A percentile compares a stretch with the other conserved stretches of the same genome.
Evolutionary conservation across 2,329 filamentous ascomycete genomes (phyloP).

Genomic region (Chrysosporium queenslandicum): DNA sequence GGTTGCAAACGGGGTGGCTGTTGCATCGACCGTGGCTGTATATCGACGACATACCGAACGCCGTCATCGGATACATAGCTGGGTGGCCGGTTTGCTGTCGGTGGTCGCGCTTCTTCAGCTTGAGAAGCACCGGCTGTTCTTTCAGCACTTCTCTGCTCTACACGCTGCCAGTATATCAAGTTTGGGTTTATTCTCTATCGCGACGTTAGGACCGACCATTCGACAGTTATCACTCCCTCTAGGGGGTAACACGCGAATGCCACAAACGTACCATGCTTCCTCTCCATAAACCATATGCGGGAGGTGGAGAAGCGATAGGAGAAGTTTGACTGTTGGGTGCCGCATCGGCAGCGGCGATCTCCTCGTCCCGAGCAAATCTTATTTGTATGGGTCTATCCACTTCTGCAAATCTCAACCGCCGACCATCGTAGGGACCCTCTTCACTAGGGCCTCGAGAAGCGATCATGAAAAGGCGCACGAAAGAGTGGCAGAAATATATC

Average conservation of each 20-base stretch:
- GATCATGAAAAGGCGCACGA: slow-evolving; percentile 63
- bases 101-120: slow-evolving; percentile 19
- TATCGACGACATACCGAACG: slow-evolving; percentile 60
- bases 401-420: slow-evolving; percentile 55
- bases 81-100: slow-evolving; percentile 50
- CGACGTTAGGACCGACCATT: background rate
- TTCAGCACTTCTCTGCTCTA: slow-evolving; percentile 25
- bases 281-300: slow-evolving; percentile 77
- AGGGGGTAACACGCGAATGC: background rate
- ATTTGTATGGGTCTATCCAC: slow-evolving; percentile 67
- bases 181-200: slow-evolving; percentile 64
- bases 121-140: background rate
- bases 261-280: slow-evolving; percentile 64
- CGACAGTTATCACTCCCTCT: background rate
- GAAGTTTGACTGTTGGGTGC: slow-evolving; percentile 40
- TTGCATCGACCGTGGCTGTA: slow-evolving; percentile 46
- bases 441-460: slow-evolving; percentile 40
- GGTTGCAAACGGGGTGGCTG: background rate
- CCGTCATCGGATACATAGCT: slow-evolving; percentile 70
- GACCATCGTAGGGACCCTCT: slow-evolving; percentile 31
- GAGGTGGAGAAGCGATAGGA: slow-evolving; percentile 50
- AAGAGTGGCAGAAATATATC: slow-evolving; percentile 69
- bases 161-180: slow-evolving; percentile 69
- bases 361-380: slow-evolving; percentile 63
- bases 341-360: slow-evolving; percentile 44